Base-by-base conservation (phyloP, 2,329 filamentous ascomycete genomes). In the Purpureocillium lavendulum region DNA sequence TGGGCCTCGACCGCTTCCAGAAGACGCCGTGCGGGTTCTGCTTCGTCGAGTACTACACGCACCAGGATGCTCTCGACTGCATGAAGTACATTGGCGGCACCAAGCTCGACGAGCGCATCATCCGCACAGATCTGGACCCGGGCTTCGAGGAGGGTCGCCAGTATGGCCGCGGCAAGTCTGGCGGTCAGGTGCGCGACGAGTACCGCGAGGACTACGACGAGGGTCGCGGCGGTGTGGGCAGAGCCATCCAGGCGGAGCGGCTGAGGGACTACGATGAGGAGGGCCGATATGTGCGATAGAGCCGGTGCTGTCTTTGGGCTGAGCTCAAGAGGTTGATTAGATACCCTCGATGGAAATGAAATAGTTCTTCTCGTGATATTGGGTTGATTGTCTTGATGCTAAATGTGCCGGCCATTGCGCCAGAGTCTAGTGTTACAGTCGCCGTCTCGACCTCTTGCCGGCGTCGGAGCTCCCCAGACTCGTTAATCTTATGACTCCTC, bases 21-120 rank as follows among this genome's bases (percentile, higher is more conserved):
- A 98, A 98, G 70, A 98, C 92, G 1, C 92, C 92, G 2, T 98
- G 92, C 64, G 92, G 92, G 31, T 98, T 98, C 73, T 98, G 92
- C 72, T 98, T 98, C 58, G 92, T 98, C 56, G 92, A 98, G 66
- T 98, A 98, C 69, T 97, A 96, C 70, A 96, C 83, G 24, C 92
- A 97, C 62, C 84, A 95, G 58, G 92, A 98, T 62, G 92, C 92
- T 8, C 75, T 98, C 36, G 92, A 98, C 61, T 97, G 90, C 65
- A 82, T 98, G 81, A 98, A 97, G 67, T 98, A 97, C 61, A 83
- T 98, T 55, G 92, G 92, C 40, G 92, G 92, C 42, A 98, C 92
- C 29, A 98, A 98, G 70, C 77, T 98, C 34, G 92, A 98, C 62
- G 92, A 98, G 72, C 82, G 92, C 52, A 83, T 98, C 57, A 96